A percentile compares a stretch with the other conserved stretches of the same genome.
Evolutionary conservation across 108 stramenopile species (phyloP).

Genomic region (Nitzschia sp.): DNA sequence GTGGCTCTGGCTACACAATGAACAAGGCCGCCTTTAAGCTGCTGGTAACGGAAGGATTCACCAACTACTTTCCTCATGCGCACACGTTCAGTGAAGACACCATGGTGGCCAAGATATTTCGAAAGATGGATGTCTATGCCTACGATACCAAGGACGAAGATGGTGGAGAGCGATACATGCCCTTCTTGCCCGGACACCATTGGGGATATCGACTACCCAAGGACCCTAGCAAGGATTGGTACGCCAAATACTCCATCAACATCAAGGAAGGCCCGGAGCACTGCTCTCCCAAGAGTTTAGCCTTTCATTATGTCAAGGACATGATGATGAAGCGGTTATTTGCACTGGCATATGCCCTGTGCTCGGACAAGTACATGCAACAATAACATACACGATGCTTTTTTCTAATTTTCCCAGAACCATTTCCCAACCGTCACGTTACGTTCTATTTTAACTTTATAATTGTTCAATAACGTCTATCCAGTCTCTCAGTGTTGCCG

Average conservation of each 20-base stretch:
- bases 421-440: too few species aligned
- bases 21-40: conserved; percentile 89
- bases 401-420: neutral
- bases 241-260: conserved; percentile 85
- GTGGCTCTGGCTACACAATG: conserved; percentile 94
- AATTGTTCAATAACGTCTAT: too few species aligned
- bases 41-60: conserved; percentile 70
- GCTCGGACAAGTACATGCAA: conserved; percentile 36
- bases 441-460: too few species aligned
- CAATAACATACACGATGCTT: neutral
- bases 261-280: conserved; percentile 88
- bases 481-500: too few species aligned
- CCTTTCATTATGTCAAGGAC: conserved; percentile 93
- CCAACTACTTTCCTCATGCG: conserved; percentile 75
- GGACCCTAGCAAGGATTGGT: conserved; percentile 79
- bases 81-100: conserved; percentile 89
- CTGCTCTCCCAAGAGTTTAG: conserved; percentile 84
- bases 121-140: conserved; percentile 65
- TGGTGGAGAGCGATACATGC: conserved; percentile 94
- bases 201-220: conserved; percentile 46
- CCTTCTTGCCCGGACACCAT: conserved; percentile 93
- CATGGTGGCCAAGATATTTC: conserved; percentile 80
- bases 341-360: conserved; percentile 74
- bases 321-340: conserved; percentile 72
- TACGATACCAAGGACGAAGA: conserved; percentile 91